Conservation (phyloP, 2,329 filamentous ascomycete genomes). For the Myriosclerotinia curreyana region DNA sequence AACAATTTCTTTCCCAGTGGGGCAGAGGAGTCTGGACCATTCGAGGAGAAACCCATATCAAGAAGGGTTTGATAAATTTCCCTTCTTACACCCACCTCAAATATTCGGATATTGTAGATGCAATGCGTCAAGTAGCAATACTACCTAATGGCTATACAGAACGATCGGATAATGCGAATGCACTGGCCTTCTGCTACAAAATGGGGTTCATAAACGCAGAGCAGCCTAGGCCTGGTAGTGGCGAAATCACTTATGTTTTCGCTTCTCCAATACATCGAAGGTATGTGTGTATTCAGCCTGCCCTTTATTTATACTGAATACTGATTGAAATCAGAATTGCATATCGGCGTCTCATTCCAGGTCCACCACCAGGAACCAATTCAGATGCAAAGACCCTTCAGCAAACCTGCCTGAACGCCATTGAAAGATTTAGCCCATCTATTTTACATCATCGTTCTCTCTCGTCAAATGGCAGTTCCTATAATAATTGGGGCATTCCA, state of each 20-base stretch:
- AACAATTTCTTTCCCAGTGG: neutral
- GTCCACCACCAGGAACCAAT: neutral
- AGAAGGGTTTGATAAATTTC: neutral
- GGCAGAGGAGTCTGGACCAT: neutral
- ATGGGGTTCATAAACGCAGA: slow-evolving; percentile 6
- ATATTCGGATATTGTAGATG: neutral
- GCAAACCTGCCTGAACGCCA: slow-evolving; percentile 4
- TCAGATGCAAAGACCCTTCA: neutral
- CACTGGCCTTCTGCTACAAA: neutral
- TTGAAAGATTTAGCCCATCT: slow-evolving; percentile 9
- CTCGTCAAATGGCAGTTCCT: neutral
- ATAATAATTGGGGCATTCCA: neutral
- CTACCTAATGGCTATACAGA: neutral
- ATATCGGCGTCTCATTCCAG: slow-evolving; percentile 3
- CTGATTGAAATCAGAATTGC: neutral
- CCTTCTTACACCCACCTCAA: neutral
- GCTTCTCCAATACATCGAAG: slow-evolving; percentile 11
- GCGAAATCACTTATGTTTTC: slow-evolving; percentile 1
- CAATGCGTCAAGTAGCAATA: slow-evolving; percentile 8
- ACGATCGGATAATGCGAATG: neutral
- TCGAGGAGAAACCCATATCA: neutral
- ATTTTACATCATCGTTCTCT: neutral
- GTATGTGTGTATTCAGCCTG: neutral
- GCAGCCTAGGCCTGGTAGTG: neutral
- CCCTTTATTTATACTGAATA: neutral